phyloP scores from a whole-genome alignment of 2,329 filamentous ascomycete genomes.

The Penicillium sp. region DNA sequence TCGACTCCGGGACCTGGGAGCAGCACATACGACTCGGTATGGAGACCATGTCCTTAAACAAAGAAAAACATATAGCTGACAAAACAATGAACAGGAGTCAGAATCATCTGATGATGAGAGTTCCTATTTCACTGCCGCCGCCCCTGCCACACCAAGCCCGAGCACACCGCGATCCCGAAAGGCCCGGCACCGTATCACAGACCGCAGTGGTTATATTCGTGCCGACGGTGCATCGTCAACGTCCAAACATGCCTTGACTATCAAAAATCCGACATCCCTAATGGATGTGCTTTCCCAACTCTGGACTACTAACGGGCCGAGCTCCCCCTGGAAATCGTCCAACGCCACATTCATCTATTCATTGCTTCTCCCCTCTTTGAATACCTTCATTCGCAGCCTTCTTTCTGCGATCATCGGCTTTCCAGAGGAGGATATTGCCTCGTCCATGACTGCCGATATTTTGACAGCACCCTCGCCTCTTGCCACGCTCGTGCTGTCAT shows the following conservation, averaged over 20 bases:
- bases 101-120: slow-evolving; percentile 71
- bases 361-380: slow-evolving; percentile 79
- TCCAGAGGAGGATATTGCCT: slow-evolving; percentile 67
- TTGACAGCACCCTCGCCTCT: slow-evolving; percentile 80
- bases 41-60: slow-evolving; percentile 3
- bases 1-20: slow-evolving; percentile 25
- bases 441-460: slow-evolving; percentile 65
- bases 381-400: slow-evolving; percentile 88
- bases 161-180: slow-evolving; percentile 42
- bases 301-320: slow-evolving; percentile 84
- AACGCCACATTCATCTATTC: slow-evolving; percentile 93
- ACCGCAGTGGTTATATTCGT: slow-evolving; percentile 47
- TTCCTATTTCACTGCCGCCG: slow-evolving; percentile 75
- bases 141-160: slow-evolving; percentile 43
- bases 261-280: slow-evolving; percentile 76
- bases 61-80: slow-evolving; percentile 7
- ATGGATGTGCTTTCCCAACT: slow-evolving; percentile 83
- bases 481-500: slow-evolving; percentile 73
- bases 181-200: slow-evolving; percentile 43
- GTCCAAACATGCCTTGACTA: slow-evolving; percentile 62
- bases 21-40: slow-evolving; percentile 36
- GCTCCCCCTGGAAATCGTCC: slow-evolving; percentile 91
- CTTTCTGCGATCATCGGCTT: slow-evolving; percentile 89
- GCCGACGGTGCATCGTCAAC: slow-evolving; percentile 36
- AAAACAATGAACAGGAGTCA: slow-evolving; percentile 25